Base-by-base conservation (phyloP, 306 rosid species). In the Quercus bicolor region DNA sequence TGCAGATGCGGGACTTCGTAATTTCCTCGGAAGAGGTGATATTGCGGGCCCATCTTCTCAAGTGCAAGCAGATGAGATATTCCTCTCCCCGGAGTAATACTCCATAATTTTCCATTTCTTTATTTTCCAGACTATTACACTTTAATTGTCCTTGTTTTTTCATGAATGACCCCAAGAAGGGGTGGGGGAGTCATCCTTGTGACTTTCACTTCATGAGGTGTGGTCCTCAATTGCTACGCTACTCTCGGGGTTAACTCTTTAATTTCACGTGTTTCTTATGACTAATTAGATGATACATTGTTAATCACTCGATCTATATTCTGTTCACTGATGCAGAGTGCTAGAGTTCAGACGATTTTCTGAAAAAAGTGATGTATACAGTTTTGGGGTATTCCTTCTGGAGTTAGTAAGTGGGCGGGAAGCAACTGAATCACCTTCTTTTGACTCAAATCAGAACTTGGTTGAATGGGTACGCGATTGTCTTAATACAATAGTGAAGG, bases 331-430 rank as follows among this genome's bases (percentile, higher is more conserved):
- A 59, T 80, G 84, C 94, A 94, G 98, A 86, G 98, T 86, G 81
- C 88, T 77, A 83, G 98, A 92, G 83, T 94, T 94, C 83, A 82
- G 94, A 83, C 84, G 77, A 72, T 94, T 87, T 88, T 94, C 98
- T 18, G 98, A 94, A 77, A 94, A 94, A 83, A 94, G 94, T 28
- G 98, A 94, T 60, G 89, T 84, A 14, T 94, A 92, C 83, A 92
- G 98, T 84, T 94, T 88, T 74, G 98, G 97, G 0, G 91, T 90
- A 55, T 94, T 94, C 77, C 90, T 94, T 60, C 76, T 94, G 78
- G 98, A 94, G 83, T 78, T 94, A 77, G 87, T 89, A 34, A 90
- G 97, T 45, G 97, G 98, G 26, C 81, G 69, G 76, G 87, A 94
- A 87, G 98, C 98, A 54, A 80, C 78, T 16, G 90, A 88, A 43